Evolutionary conservation across 2,329 filamentous ascomycete genomes (phyloP), one percentile per base, ranked within the genome.

Genomic region (Penicillium occitanis): DNA sequence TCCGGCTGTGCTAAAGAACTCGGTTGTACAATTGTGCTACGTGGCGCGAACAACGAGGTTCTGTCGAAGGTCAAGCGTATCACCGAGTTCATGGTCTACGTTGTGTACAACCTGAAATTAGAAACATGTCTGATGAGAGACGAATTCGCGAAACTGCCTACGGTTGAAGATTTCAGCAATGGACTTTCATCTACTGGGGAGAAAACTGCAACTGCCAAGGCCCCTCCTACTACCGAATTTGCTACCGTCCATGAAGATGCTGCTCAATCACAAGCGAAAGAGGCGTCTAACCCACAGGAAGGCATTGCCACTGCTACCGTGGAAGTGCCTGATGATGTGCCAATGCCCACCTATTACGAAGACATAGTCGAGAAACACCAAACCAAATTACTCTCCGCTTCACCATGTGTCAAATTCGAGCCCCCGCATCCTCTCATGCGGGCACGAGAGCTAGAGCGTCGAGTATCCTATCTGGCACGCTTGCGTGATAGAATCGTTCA

Each of bases 71-170:
- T 99, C 77, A 99, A 99, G 79, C 87, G 88, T 62, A 95, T 99
- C 70, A 95, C 94, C 11, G 95, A 99, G 75, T 98, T 99, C 75
- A 97, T 99, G 94, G 91, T 96, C 44, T 99, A 98, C 71, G 96
- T 99, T 22, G 93, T 98, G 13, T 99, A 99, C 79, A 99, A 97
- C 72, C 84, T 99, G 63, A 97, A 96, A 75, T 85, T 99, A 14
- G 95, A 99, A 79, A 97, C 95, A 1, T 97, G 91, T 71, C 82
- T 99, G 55, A 91, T 99, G 86, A 87, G 92, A 62, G 95, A 99
- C 76, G 93, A 96, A 72, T 96, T 92, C 71, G 90, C 96, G 17
- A 87, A 93, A 68, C 90, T 96, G 25, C 93, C 93, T 1, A 84
- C 85, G 33, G 81, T 84, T 8, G 84, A 87, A 2, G 75, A 82